phyloP scores from a whole-genome alignment of 108 stramenopile species.

The Fistulifera pelliculosa region DNA sequence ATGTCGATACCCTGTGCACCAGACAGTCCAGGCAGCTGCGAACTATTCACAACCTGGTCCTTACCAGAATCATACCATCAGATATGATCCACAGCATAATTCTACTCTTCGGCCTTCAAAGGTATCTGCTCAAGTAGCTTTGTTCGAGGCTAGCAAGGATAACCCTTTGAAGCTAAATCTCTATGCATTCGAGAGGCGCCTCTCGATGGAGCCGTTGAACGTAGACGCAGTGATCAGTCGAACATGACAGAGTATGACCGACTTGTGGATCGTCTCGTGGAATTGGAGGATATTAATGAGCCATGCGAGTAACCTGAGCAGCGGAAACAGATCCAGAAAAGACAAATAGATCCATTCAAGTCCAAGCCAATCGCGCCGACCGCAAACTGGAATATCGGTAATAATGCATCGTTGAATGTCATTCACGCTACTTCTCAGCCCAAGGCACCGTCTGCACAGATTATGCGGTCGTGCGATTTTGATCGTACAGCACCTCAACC shows the following conservation, averaged over 20 bases:
- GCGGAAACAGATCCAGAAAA: background rate
- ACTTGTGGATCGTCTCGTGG: conserved; percentile 15
- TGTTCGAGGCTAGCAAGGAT: conserved; percentile 2
- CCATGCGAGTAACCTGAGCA: conserved; percentile 3
- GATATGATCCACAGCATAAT: background rate
- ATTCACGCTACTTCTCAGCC: conserved; percentile 7
- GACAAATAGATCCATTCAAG: conserved; percentile 1
- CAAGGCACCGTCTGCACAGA: conserved; percentile 10
- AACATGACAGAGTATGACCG: conserved; percentile 8
- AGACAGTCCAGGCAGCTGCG: too few species aligned
- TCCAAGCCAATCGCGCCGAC: background rate
- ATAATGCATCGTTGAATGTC: conserved; percentile 2
- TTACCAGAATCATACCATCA: background rate
- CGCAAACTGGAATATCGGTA: conserved; percentile 3
- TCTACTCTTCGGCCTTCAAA: background rate
- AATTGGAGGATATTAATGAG: conserved; percentile 18
- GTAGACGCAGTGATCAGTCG: too few species aligned
- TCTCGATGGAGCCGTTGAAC: too few species aligned
- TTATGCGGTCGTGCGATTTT: conserved; percentile 19
- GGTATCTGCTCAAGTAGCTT: background rate
- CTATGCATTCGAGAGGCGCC: too few species aligned
- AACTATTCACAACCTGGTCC: background rate
- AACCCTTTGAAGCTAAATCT: background rate
- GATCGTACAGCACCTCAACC: conserved; percentile 11
- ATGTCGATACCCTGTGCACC: too few species aligned